A percentile compares a stretch with the other conserved stretches of the same genome.
These are phyloP conservation scores for Ramularia collo-cygni DNA, from an alignment of 2,329 filamentous ascomycete species.

Conservation along the genomic window DNA sequence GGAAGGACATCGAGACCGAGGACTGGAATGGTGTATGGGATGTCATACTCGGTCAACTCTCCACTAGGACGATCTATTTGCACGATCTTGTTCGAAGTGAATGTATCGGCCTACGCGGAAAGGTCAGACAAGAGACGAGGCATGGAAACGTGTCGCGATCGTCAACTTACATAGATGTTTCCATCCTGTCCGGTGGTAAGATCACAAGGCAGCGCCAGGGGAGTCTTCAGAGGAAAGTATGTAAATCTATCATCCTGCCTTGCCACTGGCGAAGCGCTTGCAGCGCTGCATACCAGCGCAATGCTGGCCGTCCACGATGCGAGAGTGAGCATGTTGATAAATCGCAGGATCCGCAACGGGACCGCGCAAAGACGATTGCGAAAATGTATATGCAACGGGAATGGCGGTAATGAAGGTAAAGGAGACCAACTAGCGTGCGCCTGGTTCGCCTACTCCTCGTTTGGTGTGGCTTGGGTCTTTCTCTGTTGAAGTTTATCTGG, in stretches of 20 bases:
- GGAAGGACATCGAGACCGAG: slow-evolving; percentile 15
- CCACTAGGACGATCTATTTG: slow-evolving; percentile 14
- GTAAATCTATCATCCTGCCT: slow-evolving; percentile 15
- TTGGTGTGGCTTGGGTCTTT: too few relatives aligned
- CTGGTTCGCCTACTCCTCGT: too few relatives aligned
- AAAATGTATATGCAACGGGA: too few relatives aligned
- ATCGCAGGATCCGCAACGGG: neutral
- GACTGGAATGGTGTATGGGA: slow-evolving; percentile 17
- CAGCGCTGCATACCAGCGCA: slow-evolving; percentile 8
- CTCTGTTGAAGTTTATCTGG: too few relatives aligned
- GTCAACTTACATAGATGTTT: slow-evolving; percentile 13
- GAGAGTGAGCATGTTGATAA: slow-evolving; percentile 8
- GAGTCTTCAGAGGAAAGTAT: slow-evolving; percentile 13
- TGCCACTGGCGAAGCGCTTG: slow-evolving; percentile 8
- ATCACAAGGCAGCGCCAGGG: slow-evolving; percentile 16
- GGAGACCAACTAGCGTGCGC: too few relatives aligned
- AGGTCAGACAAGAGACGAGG: neutral
- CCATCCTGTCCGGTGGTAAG: slow-evolving; percentile 15
- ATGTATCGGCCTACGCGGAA: slow-evolving; percentile 15
- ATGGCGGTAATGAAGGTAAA: too few relatives aligned
- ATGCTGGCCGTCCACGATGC: slow-evolving; percentile 6
- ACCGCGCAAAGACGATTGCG: too few relatives aligned
- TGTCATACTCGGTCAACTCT: slow-evolving; percentile 15
- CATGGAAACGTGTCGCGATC: too few relatives aligned
- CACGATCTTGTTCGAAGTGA: slow-evolving; percentile 21